Percentiles rank a stretch among this genome's conserved stretches.
Conservation (phyloP, 148 eudicot species). For the Hydrangea macrophylla region DNA sequence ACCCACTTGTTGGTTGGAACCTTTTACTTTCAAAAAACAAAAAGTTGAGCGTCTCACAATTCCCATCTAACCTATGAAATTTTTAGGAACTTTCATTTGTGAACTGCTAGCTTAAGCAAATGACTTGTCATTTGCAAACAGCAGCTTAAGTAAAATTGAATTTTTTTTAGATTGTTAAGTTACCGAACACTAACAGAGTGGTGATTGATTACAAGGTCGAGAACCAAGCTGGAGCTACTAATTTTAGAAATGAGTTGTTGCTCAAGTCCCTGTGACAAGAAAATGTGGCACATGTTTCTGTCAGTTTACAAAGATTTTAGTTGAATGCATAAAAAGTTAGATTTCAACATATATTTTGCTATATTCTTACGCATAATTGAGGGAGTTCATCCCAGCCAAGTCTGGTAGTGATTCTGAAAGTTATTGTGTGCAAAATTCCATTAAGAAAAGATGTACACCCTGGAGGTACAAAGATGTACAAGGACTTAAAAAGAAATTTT, state of each 20-base stretch:
- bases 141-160: neutral
- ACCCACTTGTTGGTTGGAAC: too few species aligned
- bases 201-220: conserved; percentile 62
- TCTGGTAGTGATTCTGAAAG: conserved; percentile 69
- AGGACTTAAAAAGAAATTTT: too few species aligned
- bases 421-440: conserved; percentile 75
- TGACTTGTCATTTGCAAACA: too few species aligned
- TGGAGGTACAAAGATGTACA: too few species aligned
- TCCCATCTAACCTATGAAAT: too few species aligned
- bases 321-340: neutral
- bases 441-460: conserved; percentile 15
- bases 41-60: too few species aligned
- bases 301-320: neutral
- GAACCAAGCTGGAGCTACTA: conserved; percentile 85
- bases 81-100: too few species aligned
- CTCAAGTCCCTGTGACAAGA: conserved; percentile 71
- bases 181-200: conserved; percentile 62
- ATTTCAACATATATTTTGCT: neutral
- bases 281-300: neutral
- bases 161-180: neutral
- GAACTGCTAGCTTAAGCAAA: too few species aligned
- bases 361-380: conserved; percentile 70
- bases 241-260: conserved; percentile 60
- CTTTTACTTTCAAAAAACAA: too few species aligned
- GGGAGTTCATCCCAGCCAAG: conserved; percentile 66